phyloP scores from a whole-genome alignment of 768 basidiomycete genomes.

The Rhizopogon roseolus region DNA sequence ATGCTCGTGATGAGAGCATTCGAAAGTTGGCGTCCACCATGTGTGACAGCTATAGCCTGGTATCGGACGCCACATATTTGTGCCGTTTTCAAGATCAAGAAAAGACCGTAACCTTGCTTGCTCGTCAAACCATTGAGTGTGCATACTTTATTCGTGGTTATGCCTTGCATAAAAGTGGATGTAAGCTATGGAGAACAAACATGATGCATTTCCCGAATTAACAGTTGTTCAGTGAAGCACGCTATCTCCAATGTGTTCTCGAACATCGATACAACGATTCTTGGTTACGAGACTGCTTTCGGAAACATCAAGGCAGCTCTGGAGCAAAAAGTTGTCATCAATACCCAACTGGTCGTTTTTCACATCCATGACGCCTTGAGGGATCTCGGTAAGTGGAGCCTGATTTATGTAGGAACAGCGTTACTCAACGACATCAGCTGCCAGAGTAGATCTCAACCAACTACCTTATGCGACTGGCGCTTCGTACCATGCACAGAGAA shows the following conservation, averaged over 20 bases:
- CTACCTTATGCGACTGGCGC: background rate
- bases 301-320: background rate
- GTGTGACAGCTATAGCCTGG: background rate
- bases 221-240: background rate
- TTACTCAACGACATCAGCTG: background rate
- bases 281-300: background rate
- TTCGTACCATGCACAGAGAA: background rate
- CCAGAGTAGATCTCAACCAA: background rate
- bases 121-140: constrained; percentile 21
- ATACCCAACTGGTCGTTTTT: background rate
- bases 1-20: background rate
- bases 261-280: background rate
- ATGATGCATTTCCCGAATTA: background rate
- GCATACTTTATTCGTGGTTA: constrained; percentile 23
- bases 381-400: background rate
- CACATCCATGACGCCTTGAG: constrained; percentile 1
- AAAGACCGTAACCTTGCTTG: constrained; percentile 2
- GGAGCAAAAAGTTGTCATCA: background rate
- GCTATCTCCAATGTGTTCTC: background rate
- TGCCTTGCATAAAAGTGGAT: constrained; percentile 15
- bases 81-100: background rate
- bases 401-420: background rate
- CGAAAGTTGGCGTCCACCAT: background rate
- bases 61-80: background rate
- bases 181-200: constrained; percentile 5